Percentiles rank a stretch among this genome's conserved stretches.
phyloP scores from a whole-genome alignment of 208 protist species.

The Acanthamoeba royreba region DNA sequence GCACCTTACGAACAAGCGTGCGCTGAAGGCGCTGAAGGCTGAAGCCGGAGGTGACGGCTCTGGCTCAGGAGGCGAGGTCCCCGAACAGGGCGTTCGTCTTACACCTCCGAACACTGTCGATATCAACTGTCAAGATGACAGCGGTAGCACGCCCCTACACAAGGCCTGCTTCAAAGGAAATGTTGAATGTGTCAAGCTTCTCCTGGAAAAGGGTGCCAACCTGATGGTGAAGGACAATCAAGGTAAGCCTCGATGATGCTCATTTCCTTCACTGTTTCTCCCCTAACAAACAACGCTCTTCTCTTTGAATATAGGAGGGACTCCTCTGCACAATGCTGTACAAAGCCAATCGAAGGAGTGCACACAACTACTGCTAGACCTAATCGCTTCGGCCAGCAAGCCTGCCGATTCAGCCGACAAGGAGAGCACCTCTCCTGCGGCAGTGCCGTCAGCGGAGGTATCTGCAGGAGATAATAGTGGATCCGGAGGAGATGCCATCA shows the following conservation, averaged over 20 bases:
- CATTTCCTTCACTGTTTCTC: too few species aligned
- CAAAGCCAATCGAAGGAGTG: neutral
- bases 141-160: neutral
- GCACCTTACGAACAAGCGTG: neutral
- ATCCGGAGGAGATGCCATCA: constrained; percentile 11
- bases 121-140: neutral
- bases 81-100: neutral
- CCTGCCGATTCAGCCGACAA: neutral
- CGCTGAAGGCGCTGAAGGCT: neutral
- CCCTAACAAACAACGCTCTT: too few species aligned
- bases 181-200: neutral
- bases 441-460: too few species aligned
- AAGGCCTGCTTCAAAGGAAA: neutral
- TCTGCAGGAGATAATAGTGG: neutral
- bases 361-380: neutral
- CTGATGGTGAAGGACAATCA: neutral
- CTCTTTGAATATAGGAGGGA: too few species aligned
- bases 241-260: too few species aligned
- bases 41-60: too few species aligned
- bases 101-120: neutral
- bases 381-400: neutral
- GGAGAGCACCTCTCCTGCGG: neutral
- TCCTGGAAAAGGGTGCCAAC: neutral
- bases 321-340: neutral
- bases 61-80: too few species aligned